Percentiles rank a stretch among this genome's conserved stretches.
Conservation (phyloP, 768 basidiomycete genomes). For the Hygrocybe coccinea region DNA sequence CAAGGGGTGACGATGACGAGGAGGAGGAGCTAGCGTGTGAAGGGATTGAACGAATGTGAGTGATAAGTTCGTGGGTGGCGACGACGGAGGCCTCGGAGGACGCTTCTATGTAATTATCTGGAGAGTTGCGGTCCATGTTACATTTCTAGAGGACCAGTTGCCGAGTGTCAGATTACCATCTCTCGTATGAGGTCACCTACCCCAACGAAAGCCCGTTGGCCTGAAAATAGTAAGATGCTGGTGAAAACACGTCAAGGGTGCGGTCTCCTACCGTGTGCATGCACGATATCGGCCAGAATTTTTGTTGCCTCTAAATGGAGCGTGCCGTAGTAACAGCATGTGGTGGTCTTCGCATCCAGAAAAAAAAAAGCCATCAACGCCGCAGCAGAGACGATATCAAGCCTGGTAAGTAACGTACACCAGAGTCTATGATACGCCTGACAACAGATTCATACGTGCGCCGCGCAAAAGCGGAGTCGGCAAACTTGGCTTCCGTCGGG, state of each 20-base stretch:
- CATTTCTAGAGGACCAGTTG: constrained; percentile 58
- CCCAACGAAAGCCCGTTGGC: constrained; percentile 82
- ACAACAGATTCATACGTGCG: constrained; percentile 69
- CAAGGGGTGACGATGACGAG: constrained; percentile 46
- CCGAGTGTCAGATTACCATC: neutral
- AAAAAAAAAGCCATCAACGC: neutral
- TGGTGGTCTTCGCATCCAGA: constrained; percentile 66
- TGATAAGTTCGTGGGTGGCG: constrained; percentile 60
- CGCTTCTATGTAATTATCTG: constrained; percentile 65
- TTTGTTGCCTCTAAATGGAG: constrained; percentile 79
- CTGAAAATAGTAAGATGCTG: constrained; percentile 27
- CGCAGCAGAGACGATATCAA: neutral
- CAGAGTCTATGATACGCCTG: constrained; percentile 60
- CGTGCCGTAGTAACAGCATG: constrained; percentile 86
- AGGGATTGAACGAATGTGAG: constrained; percentile 59
- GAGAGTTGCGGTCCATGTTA: constrained; percentile 78
- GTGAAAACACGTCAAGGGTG: neutral
- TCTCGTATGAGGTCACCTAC: constrained; percentile 39
- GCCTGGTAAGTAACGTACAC: constrained; percentile 47
- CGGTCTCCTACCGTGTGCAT: constrained; percentile 44
- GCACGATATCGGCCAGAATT: constrained; percentile 70
- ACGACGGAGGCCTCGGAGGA: constrained; percentile 54
- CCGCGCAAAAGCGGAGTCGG: constrained; percentile 62
- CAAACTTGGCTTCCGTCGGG: constrained; percentile 77
- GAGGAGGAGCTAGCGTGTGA: constrained; percentile 24